A percentile compares a stretch with the other conserved stretches of the same genome.
Evolutionary conservation across 2,329 filamentous ascomycete genomes (phyloP).

Genomic region (Xylaria sp.): DNA sequence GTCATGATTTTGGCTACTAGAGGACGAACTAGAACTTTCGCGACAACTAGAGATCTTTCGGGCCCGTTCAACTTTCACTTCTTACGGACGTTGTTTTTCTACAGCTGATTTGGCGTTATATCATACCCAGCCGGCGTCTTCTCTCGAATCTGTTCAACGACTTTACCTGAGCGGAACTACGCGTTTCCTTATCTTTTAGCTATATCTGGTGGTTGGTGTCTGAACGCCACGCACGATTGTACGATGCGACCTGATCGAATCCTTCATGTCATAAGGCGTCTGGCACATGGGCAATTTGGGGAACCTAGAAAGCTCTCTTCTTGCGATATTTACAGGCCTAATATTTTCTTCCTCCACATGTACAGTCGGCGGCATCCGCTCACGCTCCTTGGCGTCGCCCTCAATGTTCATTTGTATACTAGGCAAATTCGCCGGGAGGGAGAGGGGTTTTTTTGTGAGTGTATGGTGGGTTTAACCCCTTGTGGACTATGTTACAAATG

Average conservation of each 20-base stretch:
- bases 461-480: constrained; percentile 28
- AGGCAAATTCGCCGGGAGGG: constrained; percentile 33
- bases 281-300: constrained; percentile 35
- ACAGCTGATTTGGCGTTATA: constrained; percentile 37
- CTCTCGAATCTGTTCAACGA: constrained; percentile 36
- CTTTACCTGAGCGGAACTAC: constrained; percentile 34
- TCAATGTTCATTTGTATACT: constrained; percentile 44
- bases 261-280: constrained; percentile 39
- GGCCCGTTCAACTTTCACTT: constrained; percentile 22
- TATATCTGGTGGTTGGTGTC: constrained; percentile 24
- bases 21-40: constrained; percentile 13
- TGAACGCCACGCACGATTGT: constrained; percentile 32
- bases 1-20: constrained; percentile 8
- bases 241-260: constrained; percentile 38
- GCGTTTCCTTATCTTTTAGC: constrained; percentile 21
- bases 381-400: constrained; percentile 36
- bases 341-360: constrained; percentile 34
- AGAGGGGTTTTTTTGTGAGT: constrained; percentile 36
- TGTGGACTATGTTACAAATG: constrained; percentile 38
- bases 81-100: constrained; percentile 34
- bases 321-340: constrained; percentile 42
- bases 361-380: constrained; percentile 38
- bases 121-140: constrained; percentile 42
- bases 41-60: constrained; percentile 11
- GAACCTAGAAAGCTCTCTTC: constrained; percentile 29